These are phyloP conservation scores for Pugionium dolabratum DNA, from an alignment of 345 rosid species.

Conservation along the genomic window DNA sequence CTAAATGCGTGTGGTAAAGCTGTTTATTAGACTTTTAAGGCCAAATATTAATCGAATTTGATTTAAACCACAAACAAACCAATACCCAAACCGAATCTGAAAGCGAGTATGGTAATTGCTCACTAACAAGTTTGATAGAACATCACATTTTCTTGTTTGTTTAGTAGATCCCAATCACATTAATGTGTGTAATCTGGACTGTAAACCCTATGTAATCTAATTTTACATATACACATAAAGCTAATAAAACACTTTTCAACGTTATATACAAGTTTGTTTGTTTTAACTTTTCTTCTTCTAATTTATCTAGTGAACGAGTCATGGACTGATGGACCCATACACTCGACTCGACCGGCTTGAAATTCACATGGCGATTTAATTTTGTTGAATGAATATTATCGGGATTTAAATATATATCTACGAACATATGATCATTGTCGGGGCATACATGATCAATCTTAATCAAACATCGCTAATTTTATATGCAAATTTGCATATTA, in stretches of 20 bases:
- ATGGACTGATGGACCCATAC: too few relatives aligned
- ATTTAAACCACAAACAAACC: not conserved
- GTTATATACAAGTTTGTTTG: too few relatives aligned
- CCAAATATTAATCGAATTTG: not conserved
- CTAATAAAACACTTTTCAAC: too few relatives aligned
- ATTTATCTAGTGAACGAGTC: too few relatives aligned
- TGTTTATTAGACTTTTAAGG: not conserved
- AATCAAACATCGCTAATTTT: not conserved
- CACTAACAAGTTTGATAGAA: constrained; percentile 1
- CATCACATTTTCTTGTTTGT: not conserved
- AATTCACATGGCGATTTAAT: not conserved
- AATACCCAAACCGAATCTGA: not conserved
- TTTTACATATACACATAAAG: too few relatives aligned
- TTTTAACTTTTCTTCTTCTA: too few relatives aligned
- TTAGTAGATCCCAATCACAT: too few relatives aligned
- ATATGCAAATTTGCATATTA: not conserved
- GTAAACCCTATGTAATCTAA: too few relatives aligned
- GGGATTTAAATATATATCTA: not conserved
- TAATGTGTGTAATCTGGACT: too few relatives aligned
- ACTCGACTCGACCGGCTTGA: not conserved
- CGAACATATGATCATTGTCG: not conserved
- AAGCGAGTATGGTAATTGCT: not conserved
- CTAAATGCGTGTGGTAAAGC: not conserved
- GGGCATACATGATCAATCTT: not conserved
- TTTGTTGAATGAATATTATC: not conserved